Evolutionary conservation across 1,284 basidiomycete genomes (phyloP).

Genomic region (Fomitopsis betulina): DNA sequence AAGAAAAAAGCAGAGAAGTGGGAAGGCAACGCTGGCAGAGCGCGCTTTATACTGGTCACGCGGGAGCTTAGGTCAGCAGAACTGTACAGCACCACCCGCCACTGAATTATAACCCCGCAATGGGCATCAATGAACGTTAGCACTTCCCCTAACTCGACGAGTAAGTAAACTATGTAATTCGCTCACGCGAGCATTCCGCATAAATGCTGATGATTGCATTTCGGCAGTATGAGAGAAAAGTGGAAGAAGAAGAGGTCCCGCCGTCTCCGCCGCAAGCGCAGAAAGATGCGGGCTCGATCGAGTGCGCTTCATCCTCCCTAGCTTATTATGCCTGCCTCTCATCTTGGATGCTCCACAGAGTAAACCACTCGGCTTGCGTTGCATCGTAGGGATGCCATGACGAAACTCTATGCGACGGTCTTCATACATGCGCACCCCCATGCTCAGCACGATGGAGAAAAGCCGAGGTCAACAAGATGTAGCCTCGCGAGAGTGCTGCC

Average conservation of each 20-base stretch:
- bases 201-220: constrained; percentile 5
- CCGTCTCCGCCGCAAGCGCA: constrained; percentile 83
- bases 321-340: not conserved
- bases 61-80: constrained; percentile 30
- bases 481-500: constrained; percentile 21
- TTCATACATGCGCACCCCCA: constrained; percentile 12
- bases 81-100: constrained; percentile 43
- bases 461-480: constrained; percentile 9
- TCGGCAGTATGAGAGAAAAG: constrained; percentile 78
- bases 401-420: constrained; percentile 14
- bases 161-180: constrained; percentile 18
- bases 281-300: constrained; percentile 89
- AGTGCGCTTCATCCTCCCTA: constrained; percentile 49
- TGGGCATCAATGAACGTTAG: constrained; percentile 16
- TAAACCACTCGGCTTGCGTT: constrained; percentile 27
- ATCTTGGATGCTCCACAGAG: constrained; percentile 22
- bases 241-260: constrained; percentile 90
- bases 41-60: not conserved
- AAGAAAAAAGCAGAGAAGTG: not conserved
- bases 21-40: not conserved
- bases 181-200: not conserved
- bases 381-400: constrained; percentile 22
- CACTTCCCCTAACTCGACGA: constrained; percentile 28
- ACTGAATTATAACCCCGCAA: constrained; percentile 19
- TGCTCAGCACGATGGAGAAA: constrained; percentile 13